Evolutionary conservation across 371 early-diverging fungal genomes (phyloP).

Genomic region (Rhizomucor pusillus): DNA sequence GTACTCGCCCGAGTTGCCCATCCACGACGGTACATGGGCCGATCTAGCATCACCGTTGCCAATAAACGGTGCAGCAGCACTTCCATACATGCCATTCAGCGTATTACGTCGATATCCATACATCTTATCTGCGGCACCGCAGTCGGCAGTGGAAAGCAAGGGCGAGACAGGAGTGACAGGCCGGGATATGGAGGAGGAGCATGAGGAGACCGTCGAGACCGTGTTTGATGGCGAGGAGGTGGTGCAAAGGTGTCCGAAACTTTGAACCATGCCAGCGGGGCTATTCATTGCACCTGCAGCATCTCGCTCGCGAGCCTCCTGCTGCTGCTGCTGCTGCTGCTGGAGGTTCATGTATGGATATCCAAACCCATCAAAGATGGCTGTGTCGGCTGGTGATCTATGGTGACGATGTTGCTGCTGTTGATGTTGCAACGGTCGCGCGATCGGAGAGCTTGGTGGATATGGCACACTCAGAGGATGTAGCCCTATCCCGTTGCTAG

Average conservation of each 20-base stretch:
- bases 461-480: constrained; percentile 10
- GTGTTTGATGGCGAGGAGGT: constrained; percentile 12
- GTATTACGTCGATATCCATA: neutral
- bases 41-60: too few species aligned
- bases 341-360: constrained; percentile 1
- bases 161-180: constrained; percentile 4
- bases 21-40: too few species aligned
- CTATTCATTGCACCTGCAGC: constrained; percentile 9
- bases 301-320: neutral
- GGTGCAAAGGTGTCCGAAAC: constrained; percentile 6
- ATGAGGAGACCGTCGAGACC: constrained; percentile 2
- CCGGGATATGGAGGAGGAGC: constrained; percentile 1
- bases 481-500: neutral
- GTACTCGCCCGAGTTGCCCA: neutral
- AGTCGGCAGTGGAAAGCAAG: constrained; percentile 3
- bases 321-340: neutral
- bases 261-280: constrained; percentile 10
- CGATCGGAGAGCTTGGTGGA: constrained; percentile 8
- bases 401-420: neutral
- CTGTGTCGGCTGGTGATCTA: neutral
- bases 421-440: constrained; percentile 7
- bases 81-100: neutral
- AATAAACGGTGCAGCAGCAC: too few species aligned
- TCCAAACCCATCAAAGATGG: constrained; percentile 4
- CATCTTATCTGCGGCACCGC: neutral